A percentile compares a stretch with the other conserved stretches of the same genome.
Evolutionary conservation across 352 stramenopile genomes (phyloP).

Genomic region (Pythium utonaiense): DNA sequence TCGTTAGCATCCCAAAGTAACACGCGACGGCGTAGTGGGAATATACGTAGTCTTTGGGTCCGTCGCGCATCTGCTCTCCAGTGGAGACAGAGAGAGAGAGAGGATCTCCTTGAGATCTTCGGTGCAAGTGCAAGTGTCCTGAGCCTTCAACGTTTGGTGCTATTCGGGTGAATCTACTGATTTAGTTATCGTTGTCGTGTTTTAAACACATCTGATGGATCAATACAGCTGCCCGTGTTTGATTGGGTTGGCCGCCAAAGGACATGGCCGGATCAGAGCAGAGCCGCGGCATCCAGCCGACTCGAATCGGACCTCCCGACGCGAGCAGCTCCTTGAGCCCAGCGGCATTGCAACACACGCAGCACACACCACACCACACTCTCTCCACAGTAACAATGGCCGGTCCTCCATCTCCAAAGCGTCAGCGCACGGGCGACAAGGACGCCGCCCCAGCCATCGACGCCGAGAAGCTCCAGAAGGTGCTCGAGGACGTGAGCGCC

Average conservation of each 20-base stretch:
- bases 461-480: conserved; percentile 46
- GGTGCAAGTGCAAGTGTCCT: too few species aligned
- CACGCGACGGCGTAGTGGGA: background rate
- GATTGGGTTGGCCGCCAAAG: conserved; percentile 17
- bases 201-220: conserved; percentile 19
- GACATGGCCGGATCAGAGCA: conserved; percentile 19
- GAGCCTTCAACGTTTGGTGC: background rate
- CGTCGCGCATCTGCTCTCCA: too few species aligned
- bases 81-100: background rate
- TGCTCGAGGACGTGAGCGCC: conserved; percentile 43
- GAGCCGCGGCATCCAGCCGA: conserved; percentile 3
- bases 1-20: background rate
- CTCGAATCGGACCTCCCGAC: background rate
- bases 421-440: conserved; percentile 66
- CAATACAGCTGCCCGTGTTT: background rate
- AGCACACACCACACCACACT: background rate
- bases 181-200: background rate
- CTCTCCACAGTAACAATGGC: conserved; percentile 29
- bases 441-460: conserved; percentile 24
- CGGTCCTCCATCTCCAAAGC: conserved; percentile 62
- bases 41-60: conserved; percentile 20
- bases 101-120: too few species aligned
- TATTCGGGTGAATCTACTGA: too few species aligned
- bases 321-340: background rate
- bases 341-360: background rate